These are phyloP conservation scores for Atalantia buxifolia DNA, from an alignment of 345 rosid species.

Conservation along the genomic window DNA sequence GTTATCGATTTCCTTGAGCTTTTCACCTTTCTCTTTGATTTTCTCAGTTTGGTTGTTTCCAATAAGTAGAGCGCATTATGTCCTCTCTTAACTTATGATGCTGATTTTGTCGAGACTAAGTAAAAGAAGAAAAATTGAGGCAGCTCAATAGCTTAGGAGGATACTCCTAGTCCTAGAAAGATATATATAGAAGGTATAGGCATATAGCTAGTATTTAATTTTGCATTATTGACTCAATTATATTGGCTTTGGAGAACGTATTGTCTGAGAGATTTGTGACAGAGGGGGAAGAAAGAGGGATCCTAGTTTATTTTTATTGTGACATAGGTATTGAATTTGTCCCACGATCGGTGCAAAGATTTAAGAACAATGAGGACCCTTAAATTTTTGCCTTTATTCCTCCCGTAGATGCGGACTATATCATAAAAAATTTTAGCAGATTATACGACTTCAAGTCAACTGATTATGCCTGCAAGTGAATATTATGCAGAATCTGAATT, in stretches of 20 bases:
- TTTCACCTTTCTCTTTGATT: not conserved
- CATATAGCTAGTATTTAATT: not conserved
- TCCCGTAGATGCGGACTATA: slow-evolving; percentile 26
- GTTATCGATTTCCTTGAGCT: not conserved
- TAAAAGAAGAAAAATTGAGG: too few relatives aligned
- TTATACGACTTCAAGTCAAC: not conserved
- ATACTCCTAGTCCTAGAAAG: not conserved
- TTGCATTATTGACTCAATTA: slow-evolving; percentile 12
- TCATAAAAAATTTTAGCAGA: not conserved
- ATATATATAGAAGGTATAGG: too few relatives aligned
- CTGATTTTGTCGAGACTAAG: too few relatives aligned
- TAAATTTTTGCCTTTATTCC: slow-evolving; percentile 24
- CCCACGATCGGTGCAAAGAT: not conserved
- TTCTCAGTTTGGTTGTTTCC: too few relatives aligned
- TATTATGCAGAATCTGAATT: not conserved
- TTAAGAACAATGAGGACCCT: not conserved
- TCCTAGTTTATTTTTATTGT: not conserved
- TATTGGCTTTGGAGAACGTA: slow-evolving; percentile 2
- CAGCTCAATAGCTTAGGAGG: not conserved
- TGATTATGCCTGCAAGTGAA: not conserved
- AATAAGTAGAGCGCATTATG: too few relatives aligned
- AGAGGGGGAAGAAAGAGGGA: not conserved
- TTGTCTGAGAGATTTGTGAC: slow-evolving; percentile 15
- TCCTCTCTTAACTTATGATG: too few relatives aligned
- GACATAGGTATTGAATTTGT: not conserved